Evolutionary conservation across 345 rosid species (phyloP), one percentile per base, ranked within the genome.

Genomic region (Eutrema yunnanense): DNA sequence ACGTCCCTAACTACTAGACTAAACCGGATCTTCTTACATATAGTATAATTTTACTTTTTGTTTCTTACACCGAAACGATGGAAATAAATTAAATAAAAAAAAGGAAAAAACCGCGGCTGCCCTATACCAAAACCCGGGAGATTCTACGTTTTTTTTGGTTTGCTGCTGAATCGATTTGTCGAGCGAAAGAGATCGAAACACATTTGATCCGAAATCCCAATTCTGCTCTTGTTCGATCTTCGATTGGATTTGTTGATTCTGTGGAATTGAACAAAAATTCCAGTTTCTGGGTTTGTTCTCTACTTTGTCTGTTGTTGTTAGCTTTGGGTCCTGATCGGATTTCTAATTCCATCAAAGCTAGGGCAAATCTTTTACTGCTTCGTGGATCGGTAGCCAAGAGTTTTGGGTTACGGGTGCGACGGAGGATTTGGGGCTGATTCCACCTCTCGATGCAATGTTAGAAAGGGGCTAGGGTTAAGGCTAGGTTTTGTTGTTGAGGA

Each of bases 381-480:
- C 13, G 41, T 70, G 44, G 43, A 49, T 71, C 41, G 46, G 37
- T 47, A 3, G 36, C 11, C 43, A 6, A 62, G 29, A 34, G 13
- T 16, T 70, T 62, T 12, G 33, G 9, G 66, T 27, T 42, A 19
- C 41, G 70, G 68, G 36, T 53, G 50, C 61, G 19, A 2, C 32
- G 64, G 77, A 32, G 72, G 71, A 54, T 65, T 65, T 63, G 76
- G 53, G 66, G 26, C 26, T 22, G 26, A 22, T 22, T 22, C 26
- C 26, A 22, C 2, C 41, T 40, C 4, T 36, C 48, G 32, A 56
- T 81, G 78, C 49, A 82, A 83, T 84, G 83, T 67, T 71, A 62
- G 75, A 69, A 73, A 80, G 80, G 83, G 82, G 54, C 73, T 86
- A 77, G 81, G 83, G 74, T 69, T 80, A 77, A 81, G 81, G 59